A percentile compares a stretch with the other conserved stretches of the same genome.
phyloP scores from a whole-genome alignment of 495 filamentous ascomycete species.

The Penicillium verhagenii region DNA sequence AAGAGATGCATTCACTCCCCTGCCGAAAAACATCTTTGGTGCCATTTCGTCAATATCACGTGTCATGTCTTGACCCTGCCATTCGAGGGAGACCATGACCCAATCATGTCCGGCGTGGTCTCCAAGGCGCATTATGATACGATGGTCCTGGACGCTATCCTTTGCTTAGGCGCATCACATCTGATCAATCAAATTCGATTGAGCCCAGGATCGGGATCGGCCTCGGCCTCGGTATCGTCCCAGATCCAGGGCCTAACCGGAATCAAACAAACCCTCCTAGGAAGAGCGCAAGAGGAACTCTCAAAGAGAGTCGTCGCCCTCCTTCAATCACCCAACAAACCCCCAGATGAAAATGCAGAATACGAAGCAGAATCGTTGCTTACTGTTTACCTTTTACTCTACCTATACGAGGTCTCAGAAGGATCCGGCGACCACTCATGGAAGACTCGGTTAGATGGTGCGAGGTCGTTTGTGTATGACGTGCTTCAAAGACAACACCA shows the following conservation, averaged over 20 bases:
- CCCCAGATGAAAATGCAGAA: background rate
- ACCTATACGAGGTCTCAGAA: background rate
- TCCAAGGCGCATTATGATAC: background rate
- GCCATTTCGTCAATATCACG: background rate
- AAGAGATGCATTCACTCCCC: background rate
- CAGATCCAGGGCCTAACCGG: background rate
- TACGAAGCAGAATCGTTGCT: background rate
- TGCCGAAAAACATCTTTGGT: background rate
- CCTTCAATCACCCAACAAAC: background rate
- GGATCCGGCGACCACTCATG: background rate
- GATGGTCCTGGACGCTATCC: background rate
- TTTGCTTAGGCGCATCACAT: background rate
- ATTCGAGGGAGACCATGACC: background rate
- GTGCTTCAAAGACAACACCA: background rate
- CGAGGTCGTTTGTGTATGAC: background rate
- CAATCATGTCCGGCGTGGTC: background rate
- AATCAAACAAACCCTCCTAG: background rate
- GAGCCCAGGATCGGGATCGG: no score
- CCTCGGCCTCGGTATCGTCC: background rate
- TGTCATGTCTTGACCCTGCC: background rate
- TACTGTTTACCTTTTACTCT: background rate
- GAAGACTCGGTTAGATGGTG: background rate
- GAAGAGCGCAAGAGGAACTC: background rate
- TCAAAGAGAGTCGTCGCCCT: background rate
- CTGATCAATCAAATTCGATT: background rate